Evolutionary conservation across 2,329 filamentous ascomycete species (phyloP).

Genomic region (Lecanicillium sp.): DNA sequence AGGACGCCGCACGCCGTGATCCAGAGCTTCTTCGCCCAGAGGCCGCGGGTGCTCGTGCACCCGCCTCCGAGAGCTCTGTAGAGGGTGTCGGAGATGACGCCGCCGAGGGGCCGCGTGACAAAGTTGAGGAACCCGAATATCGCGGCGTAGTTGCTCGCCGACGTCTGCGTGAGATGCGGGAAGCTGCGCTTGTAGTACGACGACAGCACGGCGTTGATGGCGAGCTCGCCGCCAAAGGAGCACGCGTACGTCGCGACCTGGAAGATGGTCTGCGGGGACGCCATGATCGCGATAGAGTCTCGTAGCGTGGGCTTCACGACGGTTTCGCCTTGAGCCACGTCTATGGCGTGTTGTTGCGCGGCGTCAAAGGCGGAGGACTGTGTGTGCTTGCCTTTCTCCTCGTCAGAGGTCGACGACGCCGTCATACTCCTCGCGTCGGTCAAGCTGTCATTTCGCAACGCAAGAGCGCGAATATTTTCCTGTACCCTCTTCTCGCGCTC

Average conservation of each 20-base stretch:
- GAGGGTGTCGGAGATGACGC: constrained; percentile 46
- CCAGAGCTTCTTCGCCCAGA: constrained; percentile 42
- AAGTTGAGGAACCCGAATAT: constrained; percentile 74
- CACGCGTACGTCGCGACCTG: constrained; percentile 53
- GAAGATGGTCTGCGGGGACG: constrained; percentile 50
- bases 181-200: constrained; percentile 57
- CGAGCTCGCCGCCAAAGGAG: constrained; percentile 57
- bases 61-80: constrained; percentile 36
- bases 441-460: constrained; percentile 34
- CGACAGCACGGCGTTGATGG: constrained; percentile 55
- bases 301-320: constrained; percentile 51
- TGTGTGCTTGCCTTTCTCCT: constrained; percentile 20
- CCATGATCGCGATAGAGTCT: constrained; percentile 39
- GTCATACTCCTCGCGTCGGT: constrained; percentile 46
- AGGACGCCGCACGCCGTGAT: constrained; percentile 47
- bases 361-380: constrained; percentile 31
- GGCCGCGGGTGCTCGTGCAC: no score
- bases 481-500: constrained; percentile 58
- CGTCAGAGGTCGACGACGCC: constrained; percentile 23
- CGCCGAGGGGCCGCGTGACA: constrained; percentile 59
- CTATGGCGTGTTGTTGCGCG: constrained; percentile 46
- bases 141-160: constrained; percentile 56
- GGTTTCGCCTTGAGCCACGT: constrained; percentile 47
- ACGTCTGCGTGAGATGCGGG: constrained; percentile 49
- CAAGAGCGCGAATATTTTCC: constrained; percentile 44